A percentile compares a stretch with the other conserved stretches of the same genome.
Evolutionary conservation across 345 rosid genomes (phyloP).

Genomic region (Ricinus communis): DNA sequence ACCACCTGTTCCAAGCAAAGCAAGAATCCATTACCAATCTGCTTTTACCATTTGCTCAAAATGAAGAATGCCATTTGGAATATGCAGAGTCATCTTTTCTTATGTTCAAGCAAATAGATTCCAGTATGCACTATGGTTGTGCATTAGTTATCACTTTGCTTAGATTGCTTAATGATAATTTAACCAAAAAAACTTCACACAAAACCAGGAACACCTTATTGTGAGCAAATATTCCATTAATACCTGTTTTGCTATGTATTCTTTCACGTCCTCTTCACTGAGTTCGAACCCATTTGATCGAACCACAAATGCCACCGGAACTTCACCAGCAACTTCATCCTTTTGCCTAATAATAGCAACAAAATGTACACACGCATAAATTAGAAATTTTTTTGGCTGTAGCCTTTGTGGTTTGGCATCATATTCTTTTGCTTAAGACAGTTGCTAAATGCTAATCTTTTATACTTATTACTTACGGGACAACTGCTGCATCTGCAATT

Average conservation of each 20-base stretch:
- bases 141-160: too few species aligned
- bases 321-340: conserved; percentile 90
- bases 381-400: background rate
- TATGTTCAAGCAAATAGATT: too few species aligned
- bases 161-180: too few species aligned
- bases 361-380: background rate
- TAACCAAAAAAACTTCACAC: too few species aligned
- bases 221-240: background rate
- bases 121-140: too few species aligned
- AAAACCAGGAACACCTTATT: background rate
- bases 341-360: conserved; percentile 50
- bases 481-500: conserved; percentile 88
- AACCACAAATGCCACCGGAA: conserved; percentile 91
- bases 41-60: background rate
- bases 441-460: background rate
- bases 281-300: conserved; percentile 54
- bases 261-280: conserved; percentile 66
- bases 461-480: conserved; percentile 52
- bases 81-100: background rate
- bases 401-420: background rate
- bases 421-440: background rate
- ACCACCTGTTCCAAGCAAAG: conserved; percentile 51
- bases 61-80: background rate
- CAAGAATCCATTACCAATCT: background rate
- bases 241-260: conserved; percentile 80